phyloP scores from a whole-genome alignment of 768 basidiomycete species.

The Tulasnella sp. region DNA sequence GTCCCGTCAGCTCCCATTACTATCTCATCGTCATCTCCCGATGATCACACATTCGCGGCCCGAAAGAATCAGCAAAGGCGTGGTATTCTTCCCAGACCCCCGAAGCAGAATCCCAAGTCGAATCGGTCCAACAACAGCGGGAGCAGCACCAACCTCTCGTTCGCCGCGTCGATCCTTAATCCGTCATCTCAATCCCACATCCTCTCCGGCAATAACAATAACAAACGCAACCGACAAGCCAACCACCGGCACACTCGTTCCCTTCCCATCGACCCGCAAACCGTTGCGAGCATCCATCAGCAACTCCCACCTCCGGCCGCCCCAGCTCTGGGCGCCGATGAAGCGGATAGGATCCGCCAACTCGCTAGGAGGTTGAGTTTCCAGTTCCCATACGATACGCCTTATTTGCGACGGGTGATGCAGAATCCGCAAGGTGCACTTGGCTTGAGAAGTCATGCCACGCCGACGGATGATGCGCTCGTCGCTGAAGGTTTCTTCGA shows the following conservation, averaged over 20 bases:
- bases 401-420: constrained; percentile 23
- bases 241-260: constrained; percentile 31
- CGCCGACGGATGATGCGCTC: constrained; percentile 23
- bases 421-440: constrained; percentile 18
- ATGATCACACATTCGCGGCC: neutral
- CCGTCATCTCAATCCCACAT: neutral
- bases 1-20: neutral
- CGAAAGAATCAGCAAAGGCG: constrained; percentile 22
- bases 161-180: neutral
- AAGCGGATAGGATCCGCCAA: constrained; percentile 11
- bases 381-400: constrained; percentile 31
- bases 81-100: constrained; percentile 7
- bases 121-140: neutral
- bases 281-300: constrained; percentile 5
- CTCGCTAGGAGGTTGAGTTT: constrained; percentile 30
- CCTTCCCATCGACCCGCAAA: constrained; percentile 18
- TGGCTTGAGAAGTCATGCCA: constrained; percentile 20
- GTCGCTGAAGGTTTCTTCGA: constrained; percentile 35
- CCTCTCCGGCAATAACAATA: neutral
- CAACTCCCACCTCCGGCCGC: neutral
- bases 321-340: neutral
- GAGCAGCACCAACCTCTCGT: neutral
- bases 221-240: constrained; percentile 5
- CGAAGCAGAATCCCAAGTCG: constrained; percentile 18
- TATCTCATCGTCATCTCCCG: constrained; percentile 9